These are phyloP conservation scores for Rhizophora apiculata DNA, from an alignment of 345 rosid species.

Conservation along the genomic window DNA sequence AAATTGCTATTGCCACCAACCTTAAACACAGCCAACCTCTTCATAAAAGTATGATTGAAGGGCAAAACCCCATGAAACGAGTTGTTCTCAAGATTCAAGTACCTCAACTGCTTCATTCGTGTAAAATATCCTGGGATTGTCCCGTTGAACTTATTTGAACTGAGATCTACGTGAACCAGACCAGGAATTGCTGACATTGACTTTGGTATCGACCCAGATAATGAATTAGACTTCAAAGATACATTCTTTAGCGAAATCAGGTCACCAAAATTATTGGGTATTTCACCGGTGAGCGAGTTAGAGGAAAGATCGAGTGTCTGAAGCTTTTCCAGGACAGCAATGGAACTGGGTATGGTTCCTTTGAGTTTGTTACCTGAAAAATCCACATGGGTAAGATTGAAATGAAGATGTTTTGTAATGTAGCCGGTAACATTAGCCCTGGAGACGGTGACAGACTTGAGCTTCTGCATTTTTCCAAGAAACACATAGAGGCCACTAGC, in stretches of 20 bases:
- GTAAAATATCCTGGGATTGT: slow-evolving; percentile 74
- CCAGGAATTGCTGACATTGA: slow-evolving; percentile 73
- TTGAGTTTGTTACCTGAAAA: slow-evolving; percentile 65
- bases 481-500: slow-evolving; percentile 75
- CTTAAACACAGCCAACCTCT: slow-evolving; percentile 59
- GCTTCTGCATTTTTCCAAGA: slow-evolving; percentile 60
- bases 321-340: slow-evolving; percentile 63
- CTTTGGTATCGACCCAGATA: slow-evolving; percentile 80
- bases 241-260: slow-evolving; percentile 61
- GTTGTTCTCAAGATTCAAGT: slow-evolving; percentile 73
- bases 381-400: slow-evolving; percentile 68
- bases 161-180: slow-evolving; percentile 72
- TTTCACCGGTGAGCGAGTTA: slow-evolving; percentile 59
- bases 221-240: slow-evolving; percentile 66
- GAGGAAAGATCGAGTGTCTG: slow-evolving; percentile 56
- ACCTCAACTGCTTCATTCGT: slow-evolving; percentile 56
- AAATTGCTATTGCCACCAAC: slow-evolving; percentile 71
- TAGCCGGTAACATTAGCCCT: slow-evolving; percentile 63
- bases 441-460: slow-evolving; percentile 59
- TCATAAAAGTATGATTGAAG: slow-evolving; percentile 67
- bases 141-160: slow-evolving; percentile 84
- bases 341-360: slow-evolving; percentile 68
- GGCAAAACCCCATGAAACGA: slow-evolving; percentile 76
- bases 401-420: slow-evolving; percentile 49
- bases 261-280: slow-evolving; percentile 66